Conservation (phyloP, 306 rosid genomes). For the Dalbergia cochinchinensis region DNA sequence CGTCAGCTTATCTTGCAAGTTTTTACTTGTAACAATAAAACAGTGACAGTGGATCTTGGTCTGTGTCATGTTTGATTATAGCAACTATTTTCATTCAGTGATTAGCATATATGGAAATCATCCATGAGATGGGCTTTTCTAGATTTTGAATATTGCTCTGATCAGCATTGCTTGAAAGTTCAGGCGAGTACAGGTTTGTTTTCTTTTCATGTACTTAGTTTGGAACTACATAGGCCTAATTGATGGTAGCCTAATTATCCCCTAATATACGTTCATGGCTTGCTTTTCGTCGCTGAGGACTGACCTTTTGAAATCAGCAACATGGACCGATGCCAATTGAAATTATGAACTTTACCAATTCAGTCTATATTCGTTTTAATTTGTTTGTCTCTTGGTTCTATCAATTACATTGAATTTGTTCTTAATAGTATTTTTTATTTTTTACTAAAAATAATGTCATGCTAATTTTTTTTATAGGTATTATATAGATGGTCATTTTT, state of each 20-base stretch:
- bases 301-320: neutral
- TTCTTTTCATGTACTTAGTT: neutral
- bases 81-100: conserved; percentile 20
- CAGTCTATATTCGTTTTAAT: neutral
- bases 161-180: neutral
- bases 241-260: neutral
- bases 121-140: conserved; percentile 31
- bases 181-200: neutral
- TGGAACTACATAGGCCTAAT: conserved; percentile 6
- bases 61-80: conserved; percentile 34
- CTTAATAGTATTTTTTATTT: neutral
- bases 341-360: too few species aligned
- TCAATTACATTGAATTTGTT: neutral
- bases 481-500: too few species aligned
- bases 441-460: neutral
- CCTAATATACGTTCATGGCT: neutral
- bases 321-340: neutral
- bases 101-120: conserved; percentile 23
- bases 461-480: neutral
- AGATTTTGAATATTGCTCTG: neutral
- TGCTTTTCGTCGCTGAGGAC: conserved; percentile 12
- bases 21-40: conserved; percentile 41
- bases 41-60: conserved; percentile 22
- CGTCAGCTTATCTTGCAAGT: conserved; percentile 37
- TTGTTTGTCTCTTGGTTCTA: neutral